Evolutionary conservation across 208 protist species (phyloP).

Genomic region (Crithidia acanthocephali): DNA sequence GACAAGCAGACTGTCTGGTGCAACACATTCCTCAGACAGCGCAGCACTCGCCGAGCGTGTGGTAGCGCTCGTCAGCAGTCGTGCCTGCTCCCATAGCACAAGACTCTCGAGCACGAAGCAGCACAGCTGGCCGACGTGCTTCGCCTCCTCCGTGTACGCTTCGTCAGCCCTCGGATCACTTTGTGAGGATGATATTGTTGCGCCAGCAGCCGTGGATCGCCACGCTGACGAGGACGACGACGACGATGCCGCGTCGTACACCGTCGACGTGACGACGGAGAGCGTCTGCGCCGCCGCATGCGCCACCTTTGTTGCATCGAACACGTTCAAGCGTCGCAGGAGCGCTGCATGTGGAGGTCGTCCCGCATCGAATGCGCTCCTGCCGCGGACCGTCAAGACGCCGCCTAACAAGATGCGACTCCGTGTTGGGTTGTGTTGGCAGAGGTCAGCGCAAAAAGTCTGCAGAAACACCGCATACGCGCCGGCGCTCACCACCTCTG

Average conservation of each 20-base stretch:
- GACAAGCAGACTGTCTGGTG: slow-evolving; percentile 2
- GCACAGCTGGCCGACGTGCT: neutral
- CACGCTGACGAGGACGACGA: too few species aligned
- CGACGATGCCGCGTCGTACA: neutral
- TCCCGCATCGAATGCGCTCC: too few species aligned
- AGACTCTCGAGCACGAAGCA: neutral
- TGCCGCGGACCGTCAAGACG: neutral
- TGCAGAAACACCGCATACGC: slow-evolving; percentile 29
- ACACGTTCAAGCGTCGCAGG: slow-evolving; percentile 21
- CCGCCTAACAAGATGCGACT: slow-evolving; percentile 2
- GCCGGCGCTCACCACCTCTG: slow-evolving; percentile 5
- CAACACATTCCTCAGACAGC: neutral
- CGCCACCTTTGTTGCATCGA: slow-evolving; percentile 22
- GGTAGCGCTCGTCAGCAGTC: neutral
- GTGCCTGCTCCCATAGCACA: neutral
- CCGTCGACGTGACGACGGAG: neutral
- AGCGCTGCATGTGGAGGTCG: neutral
- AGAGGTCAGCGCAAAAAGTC: slow-evolving; percentile 9
- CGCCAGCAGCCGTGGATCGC: neutral
- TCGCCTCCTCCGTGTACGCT: neutral
- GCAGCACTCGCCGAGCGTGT: neutral
- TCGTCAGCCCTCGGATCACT: too few species aligned
- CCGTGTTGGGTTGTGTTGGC: neutral
- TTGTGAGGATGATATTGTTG: too few species aligned
- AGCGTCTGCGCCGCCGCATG: slow-evolving; percentile 16